These are phyloP conservation scores for Sphaerostilbella broomeana DNA, from an alignment of 2,329 filamentous ascomycete genomes.

Conservation along the genomic window DNA sequence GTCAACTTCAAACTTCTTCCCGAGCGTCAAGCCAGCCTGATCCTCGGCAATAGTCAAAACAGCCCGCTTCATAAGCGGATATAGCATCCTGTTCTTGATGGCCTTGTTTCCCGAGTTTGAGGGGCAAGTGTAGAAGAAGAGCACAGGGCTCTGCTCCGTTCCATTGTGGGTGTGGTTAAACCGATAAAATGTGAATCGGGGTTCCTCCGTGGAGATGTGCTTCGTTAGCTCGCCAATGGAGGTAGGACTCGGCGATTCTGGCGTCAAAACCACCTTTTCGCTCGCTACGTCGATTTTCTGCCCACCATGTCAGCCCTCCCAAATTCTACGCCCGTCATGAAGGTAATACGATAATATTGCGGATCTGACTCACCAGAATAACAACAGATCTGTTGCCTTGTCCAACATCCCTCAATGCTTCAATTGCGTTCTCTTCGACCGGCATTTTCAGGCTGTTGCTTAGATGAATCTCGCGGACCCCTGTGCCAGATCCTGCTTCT, in stretches of 20 bases:
- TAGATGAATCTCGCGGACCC: slow-evolving; percentile 50
- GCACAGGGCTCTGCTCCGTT: slow-evolving; percentile 48
- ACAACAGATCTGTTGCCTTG: slow-evolving; percentile 48
- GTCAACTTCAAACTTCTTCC: slow-evolving; percentile 64
- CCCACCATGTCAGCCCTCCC: too few relatives aligned
- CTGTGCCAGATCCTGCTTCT: slow-evolving; percentile 63
- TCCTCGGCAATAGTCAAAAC: slow-evolving; percentile 60
- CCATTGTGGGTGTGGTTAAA: slow-evolving; percentile 54
- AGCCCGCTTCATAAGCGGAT: slow-evolving; percentile 63
- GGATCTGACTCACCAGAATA: slow-evolving; percentile 57
- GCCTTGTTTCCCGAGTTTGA: slow-evolving; percentile 55
- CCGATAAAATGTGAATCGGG: slow-evolving; percentile 72
- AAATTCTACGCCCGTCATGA: too few relatives aligned
- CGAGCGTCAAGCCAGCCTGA: slow-evolving; percentile 58
- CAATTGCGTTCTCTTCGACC: slow-evolving; percentile 55
- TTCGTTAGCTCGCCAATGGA: slow-evolving; percentile 52
- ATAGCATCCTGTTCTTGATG: slow-evolving; percentile 81
- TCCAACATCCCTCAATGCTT: slow-evolving; percentile 54
- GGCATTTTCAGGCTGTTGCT: slow-evolving; percentile 53
- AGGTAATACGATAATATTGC: too few relatives aligned
- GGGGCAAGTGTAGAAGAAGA: slow-evolving; percentile 82
- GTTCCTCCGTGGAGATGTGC: slow-evolving; percentile 60
- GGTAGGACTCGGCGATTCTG: slow-evolving; percentile 43
- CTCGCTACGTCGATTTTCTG: slow-evolving; percentile 66
- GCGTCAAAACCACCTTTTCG: slow-evolving; percentile 63